phyloP scores from a whole-genome alignment of 805 yeast species.

The Teunomyces barrocoloradensis region DNA sequence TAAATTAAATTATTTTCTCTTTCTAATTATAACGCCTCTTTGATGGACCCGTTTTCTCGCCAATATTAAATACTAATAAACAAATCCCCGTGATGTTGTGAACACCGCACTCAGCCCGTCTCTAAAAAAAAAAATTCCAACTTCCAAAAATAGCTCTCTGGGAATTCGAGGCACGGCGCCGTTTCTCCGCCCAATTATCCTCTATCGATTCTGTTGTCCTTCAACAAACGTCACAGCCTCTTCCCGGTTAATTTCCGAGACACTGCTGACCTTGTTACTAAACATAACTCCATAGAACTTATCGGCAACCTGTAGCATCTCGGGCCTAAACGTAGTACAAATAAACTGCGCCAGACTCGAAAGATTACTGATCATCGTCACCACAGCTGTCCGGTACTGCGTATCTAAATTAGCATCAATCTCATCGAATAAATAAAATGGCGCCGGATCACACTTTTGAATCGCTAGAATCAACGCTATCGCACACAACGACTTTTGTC shows the following conservation, averaged over 20 bases:
- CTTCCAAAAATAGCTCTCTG: not conserved
- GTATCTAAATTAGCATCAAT: conserved; percentile 95
- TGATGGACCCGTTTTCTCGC: too few species aligned
- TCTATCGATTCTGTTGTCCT: conserved; percentile 45
- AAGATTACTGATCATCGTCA: conserved; percentile 63
- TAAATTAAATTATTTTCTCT: too few species aligned
- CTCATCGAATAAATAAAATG: conserved; percentile 94
- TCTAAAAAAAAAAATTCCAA: not conserved
- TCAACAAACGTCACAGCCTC: conserved; percentile 85
- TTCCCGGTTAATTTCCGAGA: conserved; percentile 63
- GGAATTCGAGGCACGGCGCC: not conserved
- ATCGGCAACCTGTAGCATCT: conserved; percentile 83
- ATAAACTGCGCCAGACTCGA: conserved; percentile 81
- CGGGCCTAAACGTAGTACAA: conserved; percentile 94
- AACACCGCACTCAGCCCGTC: not conserved
- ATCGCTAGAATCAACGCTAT: conserved; percentile 90
- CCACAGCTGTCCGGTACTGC: conserved; percentile 86
- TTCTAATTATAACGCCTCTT: too few species aligned
- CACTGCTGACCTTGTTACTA: conserved; percentile 75
- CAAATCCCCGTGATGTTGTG: not conserved
- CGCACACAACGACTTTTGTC: conserved; percentile 96
- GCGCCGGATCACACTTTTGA: conserved; percentile 95
- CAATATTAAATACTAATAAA: not conserved
- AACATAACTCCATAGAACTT: conserved; percentile 86
- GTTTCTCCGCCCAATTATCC: not conserved